Base-by-base conservation (phyloP, 139 green algal species). In the Chlorella sorokiniana region DNA sequence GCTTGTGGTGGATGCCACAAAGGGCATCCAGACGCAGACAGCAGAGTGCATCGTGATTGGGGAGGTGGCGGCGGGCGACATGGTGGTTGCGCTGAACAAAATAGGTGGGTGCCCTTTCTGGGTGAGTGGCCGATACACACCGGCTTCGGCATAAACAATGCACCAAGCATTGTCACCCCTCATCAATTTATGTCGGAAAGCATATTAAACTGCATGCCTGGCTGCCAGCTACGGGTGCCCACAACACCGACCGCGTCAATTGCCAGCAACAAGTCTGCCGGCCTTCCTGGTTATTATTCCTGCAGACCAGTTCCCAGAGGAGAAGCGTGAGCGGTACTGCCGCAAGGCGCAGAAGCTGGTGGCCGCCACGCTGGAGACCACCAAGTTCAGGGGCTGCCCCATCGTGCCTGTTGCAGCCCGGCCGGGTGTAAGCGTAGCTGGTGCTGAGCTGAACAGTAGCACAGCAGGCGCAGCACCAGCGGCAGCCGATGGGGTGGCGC, bases 61-160 rank as follows among this genome's bases (percentile, higher is more conserved):
- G 2, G 96, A 99, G 85, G 86, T 98, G 5, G 89, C 92, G 23
- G 93, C 91, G 8, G 82, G 90, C 16, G 83, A 89, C 61, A 83
- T 98, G 85, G 73, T 98, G 52, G 95, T 99, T 2, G 94, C 90
- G 1, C 88, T 98, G 10, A 98, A 98, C 91, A 98, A 98, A 84
- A 88, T 82, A 5, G 79, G 86, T 77, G 48, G 14, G 83, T 44
- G 10, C 3, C 33, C 22, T 20, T 6, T 18, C n/a, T n/a, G n/a
- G n/a, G n/a, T n/a, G n/a, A n/a, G n/a, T n/a, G n/a, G n/a, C n/a
- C n/a, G n/a, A n/a, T n/a, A n/a, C n/a, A n/a, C n/a, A n/a, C n/a
- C n/a, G n/a, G n/a, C n/a, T n/a, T n/a, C n/a, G n/a, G n/a, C n/a
- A n/a, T n/a, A n/a, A n/a, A n/a, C n/a, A n/a, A n/a, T n/a, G n/a